A percentile compares a stretch with the other conserved stretches of the same genome.
These are phyloP conservation scores for Monarda citriodora DNA, from an alignment of 305 asterid species.

Conservation along the genomic window DNA sequence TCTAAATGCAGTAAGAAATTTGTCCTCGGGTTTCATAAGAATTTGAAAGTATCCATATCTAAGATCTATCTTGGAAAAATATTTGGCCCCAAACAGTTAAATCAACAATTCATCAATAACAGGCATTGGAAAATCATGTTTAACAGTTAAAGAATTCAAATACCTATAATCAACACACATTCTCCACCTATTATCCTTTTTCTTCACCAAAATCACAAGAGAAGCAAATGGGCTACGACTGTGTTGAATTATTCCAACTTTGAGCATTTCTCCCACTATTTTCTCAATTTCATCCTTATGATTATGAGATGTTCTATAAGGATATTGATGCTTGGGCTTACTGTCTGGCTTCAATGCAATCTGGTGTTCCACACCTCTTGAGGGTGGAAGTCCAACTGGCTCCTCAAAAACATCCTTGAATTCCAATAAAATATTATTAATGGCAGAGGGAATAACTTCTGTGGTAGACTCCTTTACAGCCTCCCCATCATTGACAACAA, in stretches of 20 bases:
- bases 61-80: too few species aligned
- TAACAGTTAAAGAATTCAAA: neutral
- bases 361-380: neutral
- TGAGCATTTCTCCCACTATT: neutral
- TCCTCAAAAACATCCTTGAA: neutral
- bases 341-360: neutral
- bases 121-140: too few species aligned
- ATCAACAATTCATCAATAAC: too few species aligned
- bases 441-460: neutral
- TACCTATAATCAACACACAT: neutral
- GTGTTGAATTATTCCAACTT: neutral
- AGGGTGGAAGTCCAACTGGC: neutral
- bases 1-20: too few species aligned
- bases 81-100: too few species aligned
- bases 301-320: neutral
- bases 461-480: too few species aligned
- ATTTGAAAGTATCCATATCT: too few species aligned
- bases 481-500: too few species aligned
- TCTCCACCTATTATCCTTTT: too few species aligned
- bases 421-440: neutral
- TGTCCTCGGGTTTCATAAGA: too few species aligned
- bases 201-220: neutral
- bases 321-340: neutral
- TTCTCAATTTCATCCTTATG: neutral
- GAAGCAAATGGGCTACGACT: neutral